Conservation (phyloP, 805 yeast genomes). For the Cyberlindnera sargentensis region DNA sequence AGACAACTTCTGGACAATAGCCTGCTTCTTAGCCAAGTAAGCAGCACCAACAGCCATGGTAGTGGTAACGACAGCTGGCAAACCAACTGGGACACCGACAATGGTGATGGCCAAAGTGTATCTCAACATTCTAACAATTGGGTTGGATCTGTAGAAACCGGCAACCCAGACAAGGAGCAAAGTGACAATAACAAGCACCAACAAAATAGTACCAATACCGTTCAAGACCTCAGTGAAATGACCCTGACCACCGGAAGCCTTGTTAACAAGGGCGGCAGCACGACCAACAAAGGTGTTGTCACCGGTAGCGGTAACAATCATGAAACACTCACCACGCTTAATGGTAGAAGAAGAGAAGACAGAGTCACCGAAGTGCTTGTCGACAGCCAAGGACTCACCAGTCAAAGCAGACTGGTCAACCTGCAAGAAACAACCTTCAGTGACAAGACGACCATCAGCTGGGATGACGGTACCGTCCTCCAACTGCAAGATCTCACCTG, state of each 20-base stretch:
- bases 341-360: constrained; percentile 90
- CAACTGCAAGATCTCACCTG: constrained; percentile 88
- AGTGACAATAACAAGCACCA: constrained; percentile 83
- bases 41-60: constrained; percentile 99
- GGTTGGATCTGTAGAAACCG: constrained; percentile 87
- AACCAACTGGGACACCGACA: constrained; percentile 98
- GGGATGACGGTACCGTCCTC: constrained; percentile 93
- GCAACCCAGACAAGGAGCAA: constrained; percentile 88
- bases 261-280: constrained; percentile 94
- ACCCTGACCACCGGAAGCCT: constrained; percentile 89
- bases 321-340: constrained; percentile 91
- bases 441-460: constrained; percentile 85
- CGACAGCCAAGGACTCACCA: constrained; percentile 96
- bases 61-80: constrained; percentile 97
- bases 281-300: constrained; percentile 94
- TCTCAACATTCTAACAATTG: constrained; percentile 82
- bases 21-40: constrained; percentile 93
- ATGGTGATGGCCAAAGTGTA: constrained; percentile 93
- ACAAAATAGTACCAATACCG: constrained; percentile 92
- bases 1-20: constrained; percentile 93
- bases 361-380: constrained; percentile 82
- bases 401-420: constrained; percentile 96
- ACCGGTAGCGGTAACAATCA: constrained; percentile 94
- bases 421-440: constrained; percentile 82
- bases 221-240: constrained; percentile 96